Evolutionary conservation across 345 rosid species (phyloP).

Genomic region (Citrus reticulata): DNA sequence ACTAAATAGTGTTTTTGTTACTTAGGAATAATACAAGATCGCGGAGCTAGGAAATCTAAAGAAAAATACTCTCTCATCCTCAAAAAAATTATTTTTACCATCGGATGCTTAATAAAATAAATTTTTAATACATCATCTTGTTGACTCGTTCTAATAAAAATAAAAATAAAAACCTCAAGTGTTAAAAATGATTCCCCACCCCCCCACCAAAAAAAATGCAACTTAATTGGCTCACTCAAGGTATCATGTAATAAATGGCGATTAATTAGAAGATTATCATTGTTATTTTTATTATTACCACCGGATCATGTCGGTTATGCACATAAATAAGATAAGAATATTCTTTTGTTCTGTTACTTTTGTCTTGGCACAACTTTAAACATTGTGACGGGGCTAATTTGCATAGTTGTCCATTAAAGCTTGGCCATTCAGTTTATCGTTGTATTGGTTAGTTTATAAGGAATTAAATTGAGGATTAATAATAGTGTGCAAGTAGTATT

Average conservation of each 20-base stretch:
- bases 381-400: background rate
- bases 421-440: background rate
- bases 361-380: constrained; percentile 4
- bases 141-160: too few relatives aligned
- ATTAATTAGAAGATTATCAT: background rate
- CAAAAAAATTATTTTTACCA: too few relatives aligned
- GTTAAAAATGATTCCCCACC: too few relatives aligned
- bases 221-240: background rate
- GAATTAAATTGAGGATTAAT: background rate
- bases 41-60: background rate
- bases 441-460: background rate
- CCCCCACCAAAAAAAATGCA: too few relatives aligned
- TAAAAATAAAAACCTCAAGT: too few relatives aligned
- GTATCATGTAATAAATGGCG: background rate
- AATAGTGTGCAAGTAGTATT: background rate
- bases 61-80: too few relatives aligned
- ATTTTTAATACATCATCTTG: too few relatives aligned
- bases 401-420: background rate
- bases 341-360: constrained; percentile 9
- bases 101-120: too few relatives aligned
- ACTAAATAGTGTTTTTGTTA: background rate
- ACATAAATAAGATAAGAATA: constrained; percentile 10
- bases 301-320: constrained; percentile 6
- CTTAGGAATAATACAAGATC: background rate
- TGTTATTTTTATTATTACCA: background rate